phyloP scores from a whole-genome alignment of 139 green algal species.

The Volvox reticuliferus region DNA sequence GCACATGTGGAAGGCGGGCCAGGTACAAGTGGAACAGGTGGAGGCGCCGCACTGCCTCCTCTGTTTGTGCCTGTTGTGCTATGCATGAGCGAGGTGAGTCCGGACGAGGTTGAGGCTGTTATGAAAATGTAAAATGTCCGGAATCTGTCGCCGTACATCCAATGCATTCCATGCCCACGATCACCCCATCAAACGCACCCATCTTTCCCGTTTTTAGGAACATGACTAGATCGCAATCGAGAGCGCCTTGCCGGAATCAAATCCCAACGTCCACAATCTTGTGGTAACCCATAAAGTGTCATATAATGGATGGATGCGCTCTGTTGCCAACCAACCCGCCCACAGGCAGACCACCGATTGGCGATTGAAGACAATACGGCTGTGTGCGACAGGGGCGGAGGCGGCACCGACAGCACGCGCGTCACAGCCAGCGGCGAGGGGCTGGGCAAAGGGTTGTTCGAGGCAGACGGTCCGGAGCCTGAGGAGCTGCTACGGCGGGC shows the following conservation, averaged over 20 bases:
- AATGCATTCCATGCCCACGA: too few relatives aligned
- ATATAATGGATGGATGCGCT: too few relatives aligned
- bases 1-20: neutral
- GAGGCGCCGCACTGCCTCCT: neutral
- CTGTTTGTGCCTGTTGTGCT: conserved; percentile 82
- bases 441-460: neutral
- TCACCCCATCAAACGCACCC: too few relatives aligned
- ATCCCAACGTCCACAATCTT: too few relatives aligned
- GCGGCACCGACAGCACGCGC: neutral
- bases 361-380: conserved; percentile 60
- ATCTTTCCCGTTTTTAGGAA: too few relatives aligned
- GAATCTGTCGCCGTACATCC: too few relatives aligned
- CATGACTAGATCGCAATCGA: too few relatives aligned
- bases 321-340: neutral
- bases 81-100: conserved; percentile 57
- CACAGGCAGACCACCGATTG: conserved; percentile 62
- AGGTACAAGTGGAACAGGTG: neutral
- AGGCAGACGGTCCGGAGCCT: neutral
- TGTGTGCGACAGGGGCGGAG: neutral
- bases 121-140: too few relatives aligned
- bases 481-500: conserved; percentile 54
- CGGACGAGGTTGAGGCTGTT: too few relatives aligned
- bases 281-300: too few relatives aligned
- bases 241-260: too few relatives aligned
- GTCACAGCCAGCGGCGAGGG: neutral